Evolutionary conservation across 2,329 filamentous ascomycete genomes (phyloP).

Genomic region (Sclerotinia nivalis): DNA sequence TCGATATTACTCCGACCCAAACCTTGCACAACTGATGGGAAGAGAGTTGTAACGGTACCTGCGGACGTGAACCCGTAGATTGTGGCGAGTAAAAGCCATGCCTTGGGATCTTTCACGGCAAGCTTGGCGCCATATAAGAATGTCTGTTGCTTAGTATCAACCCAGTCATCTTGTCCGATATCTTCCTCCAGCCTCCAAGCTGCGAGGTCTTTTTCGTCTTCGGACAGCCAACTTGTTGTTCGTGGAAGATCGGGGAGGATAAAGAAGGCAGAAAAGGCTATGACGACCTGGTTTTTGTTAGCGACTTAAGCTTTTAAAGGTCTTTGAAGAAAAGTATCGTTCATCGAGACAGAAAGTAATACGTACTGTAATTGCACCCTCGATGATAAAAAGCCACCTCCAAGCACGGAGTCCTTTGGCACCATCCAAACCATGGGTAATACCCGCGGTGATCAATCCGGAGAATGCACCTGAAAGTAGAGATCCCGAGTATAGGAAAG

Average conservation of each 20-base stretch:
- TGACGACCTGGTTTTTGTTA: slow-evolving; percentile 13
- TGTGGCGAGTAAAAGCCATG: slow-evolving; percentile 20
- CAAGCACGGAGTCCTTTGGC: slow-evolving; percentile 51
- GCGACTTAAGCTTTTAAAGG: not conserved
- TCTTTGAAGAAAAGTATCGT: not conserved
- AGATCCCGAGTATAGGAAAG: slow-evolving; percentile 49
- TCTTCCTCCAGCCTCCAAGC: slow-evolving; percentile 26
- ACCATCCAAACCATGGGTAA: slow-evolving; percentile 50
- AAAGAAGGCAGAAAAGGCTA: slow-evolving; percentile 29
- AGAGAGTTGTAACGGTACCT: slow-evolving; percentile 38
- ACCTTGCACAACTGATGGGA: slow-evolving; percentile 29
- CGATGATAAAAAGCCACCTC: slow-evolving; percentile 55
- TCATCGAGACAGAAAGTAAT: too few relatives aligned
- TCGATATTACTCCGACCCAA: slow-evolving; percentile 1
- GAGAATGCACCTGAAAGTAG: slow-evolving; percentile 51
- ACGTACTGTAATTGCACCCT: slow-evolving; percentile 45
- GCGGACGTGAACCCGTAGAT: slow-evolving; percentile 26
- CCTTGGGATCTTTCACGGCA: slow-evolving; percentile 18
- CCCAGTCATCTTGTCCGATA: slow-evolving; percentile 24
- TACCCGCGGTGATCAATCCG: slow-evolving; percentile 51
- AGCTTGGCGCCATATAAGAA: slow-evolving; percentile 21
- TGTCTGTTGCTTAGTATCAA: slow-evolving; percentile 20
- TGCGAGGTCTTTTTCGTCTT: slow-evolving; percentile 49
- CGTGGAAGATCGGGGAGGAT: slow-evolving; percentile 55
- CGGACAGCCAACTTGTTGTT: slow-evolving; percentile 53